Evolutionary conservation across 2,329 filamentous ascomycete species (phyloP).

Genomic region (Neurospora sp.): DNA sequence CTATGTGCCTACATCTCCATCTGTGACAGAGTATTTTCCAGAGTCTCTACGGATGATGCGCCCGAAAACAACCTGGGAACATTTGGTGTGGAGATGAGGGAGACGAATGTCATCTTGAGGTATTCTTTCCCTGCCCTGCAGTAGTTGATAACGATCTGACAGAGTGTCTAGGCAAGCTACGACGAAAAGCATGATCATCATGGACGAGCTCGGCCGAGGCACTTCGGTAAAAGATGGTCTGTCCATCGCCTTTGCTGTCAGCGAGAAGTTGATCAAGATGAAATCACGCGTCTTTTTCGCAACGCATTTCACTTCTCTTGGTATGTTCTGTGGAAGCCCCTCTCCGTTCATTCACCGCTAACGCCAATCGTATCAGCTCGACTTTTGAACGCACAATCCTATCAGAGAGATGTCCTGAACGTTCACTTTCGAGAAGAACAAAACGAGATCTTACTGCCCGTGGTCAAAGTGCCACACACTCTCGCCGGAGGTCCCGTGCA

Average conservation of each 20-base stretch:
- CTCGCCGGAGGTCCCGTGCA: conserved; percentile 61
- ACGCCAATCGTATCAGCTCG: conserved; percentile 54
- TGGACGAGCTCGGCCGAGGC: conserved; percentile 86
- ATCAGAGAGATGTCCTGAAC: conserved; percentile 66
- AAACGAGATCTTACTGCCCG: background rate
- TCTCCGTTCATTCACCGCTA: background rate
- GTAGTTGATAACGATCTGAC: background rate
- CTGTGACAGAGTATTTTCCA: conserved; percentile 73
- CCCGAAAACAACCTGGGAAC: conserved; percentile 88
- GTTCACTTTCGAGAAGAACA: conserved; percentile 65
- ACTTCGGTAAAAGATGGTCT: conserved; percentile 84
- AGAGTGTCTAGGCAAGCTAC: conserved; percentile 55
- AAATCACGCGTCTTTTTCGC: conserved; percentile 81
- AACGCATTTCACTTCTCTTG: conserved; percentile 79
- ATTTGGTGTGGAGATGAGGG: conserved; percentile 90
- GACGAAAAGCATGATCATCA: conserved; percentile 63
- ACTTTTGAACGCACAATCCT: conserved; percentile 70
- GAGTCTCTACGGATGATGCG: conserved; percentile 77
- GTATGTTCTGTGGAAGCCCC: conserved; percentile 22
- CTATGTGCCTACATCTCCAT: conserved; percentile 74
- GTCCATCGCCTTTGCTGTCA: conserved; percentile 80
- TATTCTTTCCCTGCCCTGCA: conserved; percentile 12
- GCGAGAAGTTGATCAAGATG: conserved; percentile 75
- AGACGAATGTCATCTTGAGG: conserved; percentile 85
- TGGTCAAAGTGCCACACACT: conserved; percentile 81